Percentiles rank a stretch among this genome's conserved stretches.
phyloP scores from a whole-genome alignment of 2,329 filamentous ascomycete species.

The Coniochaeta sp. region DNA sequence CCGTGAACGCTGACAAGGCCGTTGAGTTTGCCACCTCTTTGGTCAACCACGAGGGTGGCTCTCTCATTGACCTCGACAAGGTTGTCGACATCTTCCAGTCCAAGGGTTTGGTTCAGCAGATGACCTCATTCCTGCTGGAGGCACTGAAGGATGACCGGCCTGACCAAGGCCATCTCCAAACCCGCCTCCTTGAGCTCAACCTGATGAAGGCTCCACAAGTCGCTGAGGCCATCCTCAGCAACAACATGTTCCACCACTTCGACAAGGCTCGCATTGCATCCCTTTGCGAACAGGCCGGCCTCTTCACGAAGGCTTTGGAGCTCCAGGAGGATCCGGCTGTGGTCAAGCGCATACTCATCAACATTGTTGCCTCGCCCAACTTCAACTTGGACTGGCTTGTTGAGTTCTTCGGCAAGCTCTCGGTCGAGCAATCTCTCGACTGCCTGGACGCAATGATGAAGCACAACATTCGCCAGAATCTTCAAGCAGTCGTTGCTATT shows the following conservation, averaged over 20 bases:
- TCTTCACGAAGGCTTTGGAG: slow-evolving; percentile 82
- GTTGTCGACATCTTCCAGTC: slow-evolving; percentile 98
- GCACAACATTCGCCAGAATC: slow-evolving; percentile 91
- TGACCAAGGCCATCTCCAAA: slow-evolving; percentile 90
- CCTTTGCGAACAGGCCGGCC: slow-evolving; percentile 87
- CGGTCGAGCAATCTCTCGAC: slow-evolving; percentile 89
- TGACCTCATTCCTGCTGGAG: slow-evolving; percentile 95
- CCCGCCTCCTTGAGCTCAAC: slow-evolving; percentile 96
- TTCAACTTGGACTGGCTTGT: slow-evolving; percentile 88
- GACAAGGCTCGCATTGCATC: slow-evolving; percentile 84
- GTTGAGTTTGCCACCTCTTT: slow-evolving; percentile 90
- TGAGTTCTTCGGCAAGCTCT: slow-evolving; percentile 88
- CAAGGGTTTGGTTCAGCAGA: slow-evolving; percentile 95
- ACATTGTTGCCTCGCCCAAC: slow-evolving; percentile 74
- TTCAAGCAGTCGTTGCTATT: slow-evolving; percentile 90
- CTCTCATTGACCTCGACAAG: slow-evolving; percentile 85
- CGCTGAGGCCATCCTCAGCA: slow-evolving; percentile 93
- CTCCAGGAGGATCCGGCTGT: slow-evolving; percentile 86
- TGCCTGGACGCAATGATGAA: slow-evolving; percentile 96
- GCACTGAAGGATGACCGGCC: slow-evolving; percentile 91
- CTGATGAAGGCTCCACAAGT: slow-evolving; percentile 93
- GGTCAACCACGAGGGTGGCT: slow-evolving; percentile 80
- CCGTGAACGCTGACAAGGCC: slow-evolving; percentile 87
- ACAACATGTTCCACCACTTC: slow-evolving; percentile 98
- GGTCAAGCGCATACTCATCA: slow-evolving; percentile 84